Evolutionary conservation across 805 yeast genomes (phyloP), one percentile per base, ranked within the genome.

Genomic region (Clavispora fructus): DNA sequence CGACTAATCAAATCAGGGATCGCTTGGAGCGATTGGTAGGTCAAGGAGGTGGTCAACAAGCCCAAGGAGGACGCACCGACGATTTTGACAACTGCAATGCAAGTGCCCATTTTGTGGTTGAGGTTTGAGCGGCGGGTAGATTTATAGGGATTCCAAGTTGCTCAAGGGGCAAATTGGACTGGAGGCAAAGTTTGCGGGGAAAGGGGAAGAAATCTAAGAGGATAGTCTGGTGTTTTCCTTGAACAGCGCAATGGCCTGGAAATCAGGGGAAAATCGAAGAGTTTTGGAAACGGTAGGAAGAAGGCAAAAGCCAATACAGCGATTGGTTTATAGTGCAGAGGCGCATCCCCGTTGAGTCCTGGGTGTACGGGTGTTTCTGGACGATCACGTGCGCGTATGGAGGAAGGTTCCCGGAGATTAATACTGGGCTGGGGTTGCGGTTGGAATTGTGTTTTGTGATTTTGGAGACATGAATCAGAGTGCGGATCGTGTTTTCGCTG

Each of bases 21-120:
- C 49, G 61, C 41, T 56, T 63, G 42, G 53, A 61, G 50, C 1
- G 76, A 60, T 40, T 74, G 69, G 55, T 69, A 65, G n/a, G 73
- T 54, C 47, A 78, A 71, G 2, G 77, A 63, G 14, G 82, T 77
- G 5, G 86, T 69, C 55, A 81, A 72, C 49, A 85, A 59, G n/a
- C 92, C 94, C 41, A 85, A 63, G 10, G 90, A 78, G 4, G 85
- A 73, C 32, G 79, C 78, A 31, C 90, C 91, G 35, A 82, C 64
- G 41, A 82, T 62, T 60, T 85, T 85, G 48, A 82, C 78, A 40
- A 66, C 55, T 37, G 69, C 63, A 54, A 70, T 57, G 56, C 75
- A 71, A 46, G 67, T 64, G 38, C 71, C 72, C 58, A 54, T 54
- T 33, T 25, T 45, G 37, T 7, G 14, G 23, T 19, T 5, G 23